Evolutionary conservation across 192 early-diverging fungal genomes (phyloP).

Genomic region (Coemansia sp.): DNA sequence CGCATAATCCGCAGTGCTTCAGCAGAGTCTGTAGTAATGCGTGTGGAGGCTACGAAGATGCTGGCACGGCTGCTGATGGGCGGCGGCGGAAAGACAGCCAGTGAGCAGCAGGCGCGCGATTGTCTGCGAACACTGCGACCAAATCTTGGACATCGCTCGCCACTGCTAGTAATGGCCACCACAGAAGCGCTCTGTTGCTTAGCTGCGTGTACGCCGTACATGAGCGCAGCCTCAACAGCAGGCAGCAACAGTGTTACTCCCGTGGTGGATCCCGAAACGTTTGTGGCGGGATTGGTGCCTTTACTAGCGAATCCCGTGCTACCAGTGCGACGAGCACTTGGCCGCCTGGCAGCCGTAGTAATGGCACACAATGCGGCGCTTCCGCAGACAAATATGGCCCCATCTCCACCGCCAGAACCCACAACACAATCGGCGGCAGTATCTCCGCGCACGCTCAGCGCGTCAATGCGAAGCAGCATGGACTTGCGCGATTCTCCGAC

Average conservation of each 20-base stretch:
- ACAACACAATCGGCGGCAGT: not conserved
- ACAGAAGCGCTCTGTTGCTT: constrained; percentile 23
- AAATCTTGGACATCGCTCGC: constrained; percentile 70
- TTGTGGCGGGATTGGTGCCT: constrained; percentile 17
- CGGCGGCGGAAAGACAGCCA: constrained; percentile 65
- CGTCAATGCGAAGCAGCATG: constrained; percentile 13
- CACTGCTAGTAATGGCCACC: constrained; percentile 39
- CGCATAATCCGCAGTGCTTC: constrained; percentile 19
- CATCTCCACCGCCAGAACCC: not conserved
- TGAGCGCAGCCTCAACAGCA: not conserved
- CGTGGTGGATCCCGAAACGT: constrained; percentile 19
- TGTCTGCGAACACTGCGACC: constrained; percentile 62
- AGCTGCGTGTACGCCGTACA: constrained; percentile 16
- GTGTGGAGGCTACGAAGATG: constrained; percentile 68
- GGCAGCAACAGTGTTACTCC: not conserved
- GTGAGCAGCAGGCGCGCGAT: constrained; percentile 72
- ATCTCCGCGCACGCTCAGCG: not conserved
- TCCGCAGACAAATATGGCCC: not conserved
- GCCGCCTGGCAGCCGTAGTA: constrained; percentile 29
- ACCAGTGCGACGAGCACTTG: constrained; percentile 33
- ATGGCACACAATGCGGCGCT: constrained; percentile 19
- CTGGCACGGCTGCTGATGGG: constrained; percentile 67
- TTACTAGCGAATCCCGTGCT: constrained; percentile 26
- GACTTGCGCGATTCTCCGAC: constrained; percentile 4
- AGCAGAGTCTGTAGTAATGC: constrained; percentile 55